A percentile compares a stretch with the other conserved stretches of the same genome.
Conservation (phyloP, 495 filamentous ascomycete genomes). For the Penicillium samsonianum region DNA sequence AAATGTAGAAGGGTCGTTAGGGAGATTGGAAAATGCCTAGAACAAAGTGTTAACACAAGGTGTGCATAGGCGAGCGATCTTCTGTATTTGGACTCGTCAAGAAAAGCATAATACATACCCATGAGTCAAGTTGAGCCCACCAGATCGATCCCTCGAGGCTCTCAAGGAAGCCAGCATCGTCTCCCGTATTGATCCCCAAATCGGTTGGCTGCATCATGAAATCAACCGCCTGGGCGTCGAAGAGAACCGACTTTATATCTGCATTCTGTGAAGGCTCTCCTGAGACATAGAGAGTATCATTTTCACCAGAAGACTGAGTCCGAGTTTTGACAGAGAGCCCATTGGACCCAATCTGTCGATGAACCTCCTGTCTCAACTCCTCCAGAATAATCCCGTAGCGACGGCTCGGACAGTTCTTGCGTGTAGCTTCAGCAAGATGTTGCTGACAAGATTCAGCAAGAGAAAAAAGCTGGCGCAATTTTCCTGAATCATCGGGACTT, state of each 20-base stretch:
- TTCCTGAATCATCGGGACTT: slow-evolving; percentile 24
- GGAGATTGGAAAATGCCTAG: slow-evolving; percentile 32
- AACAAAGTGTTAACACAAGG: not conserved
- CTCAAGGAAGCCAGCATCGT: slow-evolving; percentile 26
- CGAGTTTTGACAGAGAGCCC: slow-evolving; percentile 11
- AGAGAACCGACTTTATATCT: slow-evolving; percentile 9
- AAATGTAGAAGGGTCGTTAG: slow-evolving; percentile 26
- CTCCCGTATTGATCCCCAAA: slow-evolving; percentile 1
- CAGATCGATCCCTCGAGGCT: slow-evolving; percentile 36
- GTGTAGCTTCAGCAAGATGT: slow-evolving; percentile 51
- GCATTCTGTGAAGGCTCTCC: slow-evolving; percentile 1
- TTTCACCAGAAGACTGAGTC: slow-evolving; percentile 6
- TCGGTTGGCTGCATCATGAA: slow-evolving; percentile 8
- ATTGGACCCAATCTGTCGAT: slow-evolving; percentile 36
- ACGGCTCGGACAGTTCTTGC: slow-evolving; percentile 52
- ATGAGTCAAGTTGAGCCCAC: slow-evolving; percentile 42
- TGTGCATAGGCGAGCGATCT: not conserved
- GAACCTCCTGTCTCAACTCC: slow-evolving; percentile 47
- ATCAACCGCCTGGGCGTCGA: slow-evolving; percentile 21
- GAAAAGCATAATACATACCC: slow-evolving; percentile 25
- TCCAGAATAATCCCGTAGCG: slow-evolving; percentile 55
- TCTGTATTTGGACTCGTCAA: not conserved
- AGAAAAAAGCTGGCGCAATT: slow-evolving; percentile 36
- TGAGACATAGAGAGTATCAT: slow-evolving; percentile 9
- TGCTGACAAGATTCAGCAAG: slow-evolving; percentile 50